Base-by-base conservation (phyloP, 2,329 filamentous ascomycete species). In the Drechslera avenae region DNA sequence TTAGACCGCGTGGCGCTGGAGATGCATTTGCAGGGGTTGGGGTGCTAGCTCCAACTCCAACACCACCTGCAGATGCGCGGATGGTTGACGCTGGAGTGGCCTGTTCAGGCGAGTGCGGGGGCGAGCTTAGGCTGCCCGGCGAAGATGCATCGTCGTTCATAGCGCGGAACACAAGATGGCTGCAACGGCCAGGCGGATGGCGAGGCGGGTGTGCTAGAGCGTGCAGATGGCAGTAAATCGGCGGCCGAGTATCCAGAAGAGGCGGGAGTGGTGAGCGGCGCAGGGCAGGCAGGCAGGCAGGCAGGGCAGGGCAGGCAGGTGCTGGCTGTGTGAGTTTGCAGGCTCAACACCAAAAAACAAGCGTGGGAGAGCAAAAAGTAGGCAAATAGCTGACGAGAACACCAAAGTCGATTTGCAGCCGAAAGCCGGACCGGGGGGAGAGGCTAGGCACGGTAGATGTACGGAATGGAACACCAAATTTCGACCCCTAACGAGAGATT, bases 21-120 rank as follows among this genome's bases (percentile, higher is more conserved):
- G 63, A 65, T 34, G 51, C 53, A 45, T 63, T 62, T 59, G 68
- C 63, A 65, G 66, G 63, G 61, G 66, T 67, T 33, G 65, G 60
- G 12, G 68, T 63, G 58, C 56, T 64, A 62, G 60, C 52, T 52
- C 61, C 65, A 59, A 57, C 66, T 63, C 59, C 66, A 68, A 61
- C 65, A 68, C 64, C 62, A 64, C 54, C 54, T 52, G 57, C 59
- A 54, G 60, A 60, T 33, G 56, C 56, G 44, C 62, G 67, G 35
- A 68, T 66, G 49, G 70, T 67, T 46, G 69, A 69, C 51, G 59
- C 68, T 46, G 64, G 66, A 47, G 64, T 69, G 56, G 60, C 61
- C 47, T 64, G 66, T 49, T 69, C 64, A 37, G 72, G 72, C 63
- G 70, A 73, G 63, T 73, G 69, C 45, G 72, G 72, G 31, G 69